Conservation (phyloP, 768 basidiomycete genomes). For the Thelephora ganbajun region DNA sequence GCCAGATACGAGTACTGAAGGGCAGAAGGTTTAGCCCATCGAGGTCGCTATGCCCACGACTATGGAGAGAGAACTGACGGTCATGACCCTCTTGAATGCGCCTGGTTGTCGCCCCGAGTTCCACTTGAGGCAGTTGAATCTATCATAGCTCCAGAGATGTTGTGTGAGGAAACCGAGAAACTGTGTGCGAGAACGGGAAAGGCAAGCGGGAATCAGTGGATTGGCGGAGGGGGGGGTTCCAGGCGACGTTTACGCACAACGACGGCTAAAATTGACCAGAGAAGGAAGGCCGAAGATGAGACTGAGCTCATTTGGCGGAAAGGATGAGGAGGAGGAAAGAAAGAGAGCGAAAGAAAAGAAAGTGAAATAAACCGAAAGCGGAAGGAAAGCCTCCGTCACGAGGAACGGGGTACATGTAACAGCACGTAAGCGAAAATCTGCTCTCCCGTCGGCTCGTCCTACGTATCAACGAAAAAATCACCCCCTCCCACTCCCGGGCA, state of each 20-base stretch:
- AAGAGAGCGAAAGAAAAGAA: background rate
- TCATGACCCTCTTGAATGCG: conserved; percentile 82
- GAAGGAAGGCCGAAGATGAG: conserved; percentile 59
- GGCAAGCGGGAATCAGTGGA: background rate
- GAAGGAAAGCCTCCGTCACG: too few relatives aligned
- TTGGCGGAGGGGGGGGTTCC: background rate
- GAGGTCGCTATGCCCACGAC: background rate
- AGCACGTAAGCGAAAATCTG: too few relatives aligned
- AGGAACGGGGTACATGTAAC: too few relatives aligned
- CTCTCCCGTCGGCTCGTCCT: too few relatives aligned
- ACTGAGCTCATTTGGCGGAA: conserved; percentile 45
- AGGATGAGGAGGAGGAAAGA: background rate
- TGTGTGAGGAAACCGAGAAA: conserved; percentile 53
- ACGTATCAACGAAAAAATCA: too few relatives aligned
- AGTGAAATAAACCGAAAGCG: background rate
- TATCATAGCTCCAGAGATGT: conserved; percentile 76
- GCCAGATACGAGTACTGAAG: conserved; percentile 63
- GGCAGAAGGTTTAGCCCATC: background rate
- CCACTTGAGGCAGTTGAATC: conserved; percentile 64
- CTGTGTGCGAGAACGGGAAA: conserved; percentile 16
- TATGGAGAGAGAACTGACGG: conserved; percentile 32
- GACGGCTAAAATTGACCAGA: conserved; percentile 61
- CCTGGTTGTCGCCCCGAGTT: conserved; percentile 65
- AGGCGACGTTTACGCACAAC: conserved; percentile 30
- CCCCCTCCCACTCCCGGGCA: too few relatives aligned